Evolutionary conservation across 306 rosid species (phyloP), one percentile per base, ranked within the genome.

Genomic region (Prunus dulcis): DNA sequence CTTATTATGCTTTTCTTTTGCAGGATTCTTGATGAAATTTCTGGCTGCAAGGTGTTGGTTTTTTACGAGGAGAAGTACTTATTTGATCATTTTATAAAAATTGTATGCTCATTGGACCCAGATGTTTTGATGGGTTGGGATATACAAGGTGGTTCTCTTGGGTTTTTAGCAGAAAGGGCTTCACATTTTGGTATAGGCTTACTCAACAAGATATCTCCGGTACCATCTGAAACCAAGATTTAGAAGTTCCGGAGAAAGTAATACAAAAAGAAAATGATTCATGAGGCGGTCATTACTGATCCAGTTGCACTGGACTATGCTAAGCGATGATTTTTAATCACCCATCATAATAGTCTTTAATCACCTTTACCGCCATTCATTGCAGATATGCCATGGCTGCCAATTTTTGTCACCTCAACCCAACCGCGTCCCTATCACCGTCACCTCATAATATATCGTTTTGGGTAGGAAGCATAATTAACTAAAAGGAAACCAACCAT

Each of bases 51-150:
- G 73, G 45, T 90, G 80, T 72, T 89, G 81, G 47, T 81, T 81
- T 91, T 90, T 86, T 43, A 75, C 56, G 88, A 94, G 61, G 98
- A 94, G 81, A 85, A 73, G 82, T 55, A 67, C 81, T 80, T 94
- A 79, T 79, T 94, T 56, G 79, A 85, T 83, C 85, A 91, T 75
- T 87, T 94, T 78, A 84, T 86, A 17, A 87, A 89, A 84, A 81
- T 94, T 63, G 81, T 94, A 28, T 82, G 88, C 73, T 81, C 90
- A 56, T 83, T 82, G 79, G 92, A 94, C 76, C 98, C 92, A 1
- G 97, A 94, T 84, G 83, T 94, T 69, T 75, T 94, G 76, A 86
- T 94, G 90, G 97, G 97, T 20, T 94, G 97, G 97, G 98, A 91
- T 85, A 82, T 92, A 82, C 97, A 94, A 85, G 88, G 96, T 64